A percentile compares a stretch with the other conserved stretches of the same genome.
Conservation (phyloP, 2,329 filamentous ascomycete species). For the Trichoderma pleuroti region DNA sequence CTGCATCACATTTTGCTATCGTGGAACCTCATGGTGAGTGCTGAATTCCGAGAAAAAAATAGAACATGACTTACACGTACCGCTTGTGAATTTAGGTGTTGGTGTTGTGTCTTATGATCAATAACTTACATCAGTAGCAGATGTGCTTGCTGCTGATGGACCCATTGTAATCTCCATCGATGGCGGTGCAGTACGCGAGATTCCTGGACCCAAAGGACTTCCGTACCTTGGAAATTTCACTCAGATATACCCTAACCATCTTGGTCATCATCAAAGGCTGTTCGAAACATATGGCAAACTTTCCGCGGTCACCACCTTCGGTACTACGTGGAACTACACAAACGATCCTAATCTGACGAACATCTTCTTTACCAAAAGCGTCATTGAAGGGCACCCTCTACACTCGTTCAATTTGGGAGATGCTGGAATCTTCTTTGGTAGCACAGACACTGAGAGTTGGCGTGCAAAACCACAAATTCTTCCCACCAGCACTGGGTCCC, state of each 20-base stretch:
- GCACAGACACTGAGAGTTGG: conserved; percentile 51
- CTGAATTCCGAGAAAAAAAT: neutral
- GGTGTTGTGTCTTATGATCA: neutral
- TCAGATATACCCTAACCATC: conserved; percentile 54
- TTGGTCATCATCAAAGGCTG: conserved; percentile 54
- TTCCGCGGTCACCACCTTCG: conserved; percentile 51
- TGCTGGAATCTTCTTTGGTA: conserved; percentile 45
- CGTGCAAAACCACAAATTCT: conserved; percentile 56
- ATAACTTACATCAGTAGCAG: conserved; percentile 25
- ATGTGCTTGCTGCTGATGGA: conserved; percentile 34
- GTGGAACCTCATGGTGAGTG: conserved; percentile 38
- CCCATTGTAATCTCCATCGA: conserved; percentile 47
- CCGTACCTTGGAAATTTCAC: conserved; percentile 52
- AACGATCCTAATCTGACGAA: conserved; percentile 46
- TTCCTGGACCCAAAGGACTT: conserved; percentile 48
- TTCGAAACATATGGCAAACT: conserved; percentile 52
- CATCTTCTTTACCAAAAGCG: conserved; percentile 47
- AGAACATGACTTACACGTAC: neutral
- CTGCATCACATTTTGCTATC: conserved; percentile 42
- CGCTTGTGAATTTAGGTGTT: neutral
- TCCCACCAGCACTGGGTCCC: conserved; percentile 55
- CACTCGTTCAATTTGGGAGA: conserved; percentile 40
- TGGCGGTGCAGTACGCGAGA: conserved; percentile 44
- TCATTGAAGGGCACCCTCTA: conserved; percentile 48
- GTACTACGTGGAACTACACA: conserved; percentile 47